Percentiles rank a stretch among this genome's conserved stretches.
phyloP scores from a whole-genome alignment of 768 basidiomycete species.

The Cystobasidiopsis lactophilus region DNA sequence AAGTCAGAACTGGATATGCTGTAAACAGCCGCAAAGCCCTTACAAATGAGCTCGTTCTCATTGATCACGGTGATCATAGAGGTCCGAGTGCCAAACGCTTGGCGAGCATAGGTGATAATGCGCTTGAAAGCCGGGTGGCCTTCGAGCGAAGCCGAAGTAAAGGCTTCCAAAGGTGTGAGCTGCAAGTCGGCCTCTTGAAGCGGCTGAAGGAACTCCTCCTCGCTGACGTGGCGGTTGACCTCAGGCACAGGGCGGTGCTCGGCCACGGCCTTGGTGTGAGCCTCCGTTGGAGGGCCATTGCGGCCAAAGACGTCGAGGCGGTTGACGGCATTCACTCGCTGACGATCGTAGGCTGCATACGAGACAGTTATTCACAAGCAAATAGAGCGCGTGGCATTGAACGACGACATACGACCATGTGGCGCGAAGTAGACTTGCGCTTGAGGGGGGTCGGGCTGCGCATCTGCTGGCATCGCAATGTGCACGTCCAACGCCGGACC shows the following conservation, averaged over 20 bases:
- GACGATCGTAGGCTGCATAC: too few relatives aligned
- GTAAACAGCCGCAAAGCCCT: too few relatives aligned
- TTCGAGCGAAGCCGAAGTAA: not conserved
- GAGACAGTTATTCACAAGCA: too few relatives aligned
- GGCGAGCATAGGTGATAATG: slow-evolving; percentile 9
- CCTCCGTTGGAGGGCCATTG: slow-evolving; percentile 16
- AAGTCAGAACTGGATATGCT: too few relatives aligned
- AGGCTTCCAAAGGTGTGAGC: not conserved
- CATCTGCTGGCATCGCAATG: too few relatives aligned
- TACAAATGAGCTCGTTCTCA: slow-evolving; percentile 15
- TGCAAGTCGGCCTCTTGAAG: not conserved
- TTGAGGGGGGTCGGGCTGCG: too few relatives aligned
- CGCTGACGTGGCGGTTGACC: not conserved
- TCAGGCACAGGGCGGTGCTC: too few relatives aligned
- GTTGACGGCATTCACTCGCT: not conserved
- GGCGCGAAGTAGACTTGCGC: too few relatives aligned
- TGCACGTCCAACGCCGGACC: too few relatives aligned
- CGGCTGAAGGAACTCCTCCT: not conserved
- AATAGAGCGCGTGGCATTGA: too few relatives aligned
- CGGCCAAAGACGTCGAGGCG: slow-evolving; percentile 16
- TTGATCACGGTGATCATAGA: slow-evolving; percentile 15
- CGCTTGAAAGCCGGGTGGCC: slow-evolving; percentile 2
- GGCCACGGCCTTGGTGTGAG: too few relatives aligned
- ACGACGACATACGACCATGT: too few relatives aligned
- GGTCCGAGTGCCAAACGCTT: slow-evolving; percentile 3